Evolutionary conservation across 2,329 filamentous ascomycete species (phyloP), one percentile per base, ranked within the genome.

Genomic region (Penicillium sp.): DNA sequence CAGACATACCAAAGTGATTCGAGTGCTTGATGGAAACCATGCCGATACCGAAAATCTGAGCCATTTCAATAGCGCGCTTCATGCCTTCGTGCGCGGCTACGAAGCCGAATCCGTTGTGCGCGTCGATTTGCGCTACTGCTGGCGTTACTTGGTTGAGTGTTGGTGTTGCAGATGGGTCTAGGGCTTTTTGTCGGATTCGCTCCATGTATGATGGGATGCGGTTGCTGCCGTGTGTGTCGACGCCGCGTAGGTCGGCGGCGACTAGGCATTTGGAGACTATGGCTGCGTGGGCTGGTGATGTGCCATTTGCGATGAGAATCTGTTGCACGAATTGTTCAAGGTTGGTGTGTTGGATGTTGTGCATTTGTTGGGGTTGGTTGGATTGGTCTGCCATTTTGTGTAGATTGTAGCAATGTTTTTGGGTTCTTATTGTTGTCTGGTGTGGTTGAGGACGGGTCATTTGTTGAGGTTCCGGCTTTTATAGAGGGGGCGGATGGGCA

Each of bases 1-100:
- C 89, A 3, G 82, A 82, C 89, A 94, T 94, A 50, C 90, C 90
- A 64, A 89, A 92, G 70, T 93, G 89, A 64, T 93, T 93, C 39
- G 86, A 89, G 72, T 88, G 87, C 70, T 86, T 88, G 65, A 93
- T 79, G 54, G 82, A 84, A 0, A 88, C 87, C 82, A 94, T 86
- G 24, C 89, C 90, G 58, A 93, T 89, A 11, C 89, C 89, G 63
- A 70, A 77, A 1, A 63, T 86, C 22, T 77, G 72, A 0, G 89
- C 89, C 73, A 88, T 86, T 9, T 82, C 78, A 43, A 92, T 84
- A 0, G 89, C 89, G 0, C 80, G 79, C 1, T 72, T 69, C 85
- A 93, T 92, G 24, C 82, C 89, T 50, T 73, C 64, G 43, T 85
- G 79, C 0, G 88, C 88, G 0, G 87, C 84, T 0, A 92, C 77